Conservation (phyloP, 208 protist genomes). For the Leishmania tropica region DNA sequence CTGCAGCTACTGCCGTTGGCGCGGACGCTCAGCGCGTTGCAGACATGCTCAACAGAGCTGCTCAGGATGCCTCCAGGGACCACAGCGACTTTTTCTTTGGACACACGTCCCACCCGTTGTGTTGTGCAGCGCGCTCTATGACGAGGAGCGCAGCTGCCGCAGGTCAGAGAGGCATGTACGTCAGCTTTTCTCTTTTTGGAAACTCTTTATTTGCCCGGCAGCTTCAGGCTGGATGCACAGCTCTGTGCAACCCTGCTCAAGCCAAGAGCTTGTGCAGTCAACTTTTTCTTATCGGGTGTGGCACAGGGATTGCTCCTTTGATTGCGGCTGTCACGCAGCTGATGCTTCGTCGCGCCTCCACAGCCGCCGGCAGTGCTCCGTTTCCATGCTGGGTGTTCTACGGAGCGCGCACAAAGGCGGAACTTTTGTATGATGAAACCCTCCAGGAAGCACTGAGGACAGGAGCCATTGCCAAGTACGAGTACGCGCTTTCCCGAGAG, state of each 20-base stretch:
- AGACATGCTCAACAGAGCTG: conserved; percentile 33
- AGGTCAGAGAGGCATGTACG: conserved; percentile 36
- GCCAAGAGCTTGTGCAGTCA: conserved; percentile 12
- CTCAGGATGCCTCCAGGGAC: conserved; percentile 1
- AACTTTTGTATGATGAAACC: conserved; percentile 78
- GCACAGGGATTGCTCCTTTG: conserved; percentile 82
- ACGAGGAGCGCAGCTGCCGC: background rate
- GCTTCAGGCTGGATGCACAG: conserved; percentile 29
- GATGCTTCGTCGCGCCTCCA: conserved; percentile 19
- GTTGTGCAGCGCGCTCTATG: conserved; percentile 15
- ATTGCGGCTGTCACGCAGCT: conserved; percentile 72
- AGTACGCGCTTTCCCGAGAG: conserved; percentile 61
- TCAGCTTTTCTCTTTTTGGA: conserved; percentile 64
- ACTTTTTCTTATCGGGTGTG: conserved; percentile 71
- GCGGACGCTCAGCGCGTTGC: conserved; percentile 23
- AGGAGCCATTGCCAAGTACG: conserved; percentile 64
- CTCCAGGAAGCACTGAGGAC: conserved; percentile 39
- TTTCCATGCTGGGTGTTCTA: conserved; percentile 77
- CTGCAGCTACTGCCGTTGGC: background rate
- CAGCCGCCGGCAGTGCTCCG: background rate
- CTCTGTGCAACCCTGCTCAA: conserved; percentile 3
- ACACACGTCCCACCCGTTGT: conserved; percentile 40
- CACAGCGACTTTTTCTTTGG: conserved; percentile 29
- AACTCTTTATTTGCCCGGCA: conserved; percentile 54
- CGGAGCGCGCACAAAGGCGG: conserved; percentile 50